Evolutionary conservation across 2,329 filamentous ascomycete genomes (phyloP), one percentile per base, ranked within the genome.

Genomic region (Alternaria rosae): DNA sequence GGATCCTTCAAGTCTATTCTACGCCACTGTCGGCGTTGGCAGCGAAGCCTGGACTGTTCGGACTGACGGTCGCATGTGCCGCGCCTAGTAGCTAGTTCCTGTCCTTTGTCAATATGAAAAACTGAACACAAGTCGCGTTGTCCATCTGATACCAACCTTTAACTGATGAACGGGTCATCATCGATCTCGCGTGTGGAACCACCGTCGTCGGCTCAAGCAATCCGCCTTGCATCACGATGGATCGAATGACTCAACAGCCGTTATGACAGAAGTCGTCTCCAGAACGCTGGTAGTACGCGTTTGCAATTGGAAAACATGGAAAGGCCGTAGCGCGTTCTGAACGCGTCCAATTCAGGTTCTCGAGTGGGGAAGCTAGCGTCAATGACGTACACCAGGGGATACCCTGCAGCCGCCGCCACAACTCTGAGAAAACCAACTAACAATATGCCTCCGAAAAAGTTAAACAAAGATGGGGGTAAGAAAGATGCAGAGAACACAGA

Each of bases 1-100:
- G 65, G 76, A 78, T 67, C 71, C 74, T 4, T 65, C 63, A 11
- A 54, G 54, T 35, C 28, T 78, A 15, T 78, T 78, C 54, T 77
- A 73, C 45, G 72, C 65, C 3, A 69, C 66, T 2, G 70, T 70
- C 9, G 70, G 64, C 6, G 74, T 77, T 4, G 73, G 73, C 7
- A 75, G 72, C 50, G 73, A 76, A 56, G 64, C 59, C 6, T 77
- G 73, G 70, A 60, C 38, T 17, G 52, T 60, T 15, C 26, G 23
- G 21, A 25, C 28, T 45, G 70, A 69, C 17, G 67, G 67, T 10
- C 59, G 63, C 5, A 63, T 66, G 63, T 69, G 67, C 30, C 61
- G 63, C 1, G 45, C 66, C 25, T 17, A 25, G 6, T 50, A 23
- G 15, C 35, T 48, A 42, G 32, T n/a, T 42, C 13, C 21, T 53